Base-by-base conservation (phyloP, 192 early-diverging fungal genomes). In the Coemansia asiatica region DNA sequence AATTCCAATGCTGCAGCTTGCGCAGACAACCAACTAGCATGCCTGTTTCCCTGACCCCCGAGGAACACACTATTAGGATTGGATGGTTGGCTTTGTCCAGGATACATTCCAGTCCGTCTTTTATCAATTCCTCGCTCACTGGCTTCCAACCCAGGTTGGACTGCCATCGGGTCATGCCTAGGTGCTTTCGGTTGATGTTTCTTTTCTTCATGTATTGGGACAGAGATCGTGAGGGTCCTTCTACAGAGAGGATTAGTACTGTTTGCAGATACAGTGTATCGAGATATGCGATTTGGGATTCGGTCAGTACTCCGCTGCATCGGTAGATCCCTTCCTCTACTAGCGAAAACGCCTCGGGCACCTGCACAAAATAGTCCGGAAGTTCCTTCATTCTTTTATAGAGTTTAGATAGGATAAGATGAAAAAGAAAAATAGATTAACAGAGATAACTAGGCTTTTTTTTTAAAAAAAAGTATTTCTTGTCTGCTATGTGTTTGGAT, bases 1-100 rank as follows among this genome's bases (percentile, higher is more conserved):
- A 95, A 70, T 97, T 97, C 95, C 95, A 98, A 31, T 90, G 85
- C 72, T 96, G 93, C 61, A 98, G 77, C 65, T 93, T 95, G 25
- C 96, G 83, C 56, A 98, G 71, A 63, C 96, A 98, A 8, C 95
- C 96, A 53, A 98, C 86, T 44, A 97, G 81, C 3, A 88, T 91
- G 6, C 96, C 96, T 1, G 95, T 98, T 69, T 98, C 96, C 59
- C 95, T 90, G 15, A 96, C 86, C 1, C 95, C 95, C 18, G 95
- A 94, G 83, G 92, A 90, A 84, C 95, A 96, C 84, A 93, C 90
- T 19, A 97, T 81, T 59, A 98, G 82, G 12, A 95, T 67, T n/a
- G 96, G 96, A 60, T 97, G 90, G 31, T 85, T 93, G 7, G 81
- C 67, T n/a, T 70, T 80, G 79, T 96, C 85, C 48, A 98, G 73